Evolutionary conservation across 2,329 filamentous ascomycete genomes (phyloP), one percentile per base, ranked within the genome.

Genomic region (Phialophora verrucosa): DNA sequence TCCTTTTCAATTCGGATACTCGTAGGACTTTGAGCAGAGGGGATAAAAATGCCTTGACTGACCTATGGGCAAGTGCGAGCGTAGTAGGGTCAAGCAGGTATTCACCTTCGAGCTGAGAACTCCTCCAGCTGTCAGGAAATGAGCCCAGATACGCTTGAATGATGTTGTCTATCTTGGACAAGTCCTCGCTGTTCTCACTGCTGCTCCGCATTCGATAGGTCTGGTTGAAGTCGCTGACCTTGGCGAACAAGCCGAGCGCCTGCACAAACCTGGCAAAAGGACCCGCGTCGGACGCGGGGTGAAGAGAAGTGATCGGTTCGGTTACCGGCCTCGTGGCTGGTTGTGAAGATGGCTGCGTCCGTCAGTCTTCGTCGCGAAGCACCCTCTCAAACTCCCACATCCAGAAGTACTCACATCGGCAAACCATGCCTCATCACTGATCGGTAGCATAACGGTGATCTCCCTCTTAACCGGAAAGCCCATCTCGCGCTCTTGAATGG

Each of bases 191-290:
- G 20, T 57, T 57, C 54, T 57, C 14, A 32, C 54, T 42, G 54
- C 54, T 57, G 54, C 54, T 57, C 42, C 54, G 32, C 32, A 57
- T 10, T 25, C 54, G 54, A 42, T 14, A 42, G 23, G 54, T 25
- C 54, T 57, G 54, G 31, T 42, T 57, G 54, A 57, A 57, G 54
- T 57, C 54, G 54, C 31, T 57, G 32, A 57, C 54, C 31, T 57
- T 57, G 31, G 54, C 54, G 54, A 57, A 57, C 17, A 57, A 38
- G 31, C 54, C 54, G 54, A 57, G 54, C 17, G 54, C 54, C 54
- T 57, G 54, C 7, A 57, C 31, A 11, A 57, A 57, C 31, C 54
- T 38, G n/a, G 54, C 54, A 38, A 57, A 57, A 11, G 54, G 54
- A 38, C 54, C 54, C 38, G 54, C 54, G 12, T 57, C 54, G 7